A percentile compares a stretch with the other conserved stretches of the same genome.
Evolutionary conservation across 1,284 basidiomycete genomes (phyloP).

Genomic region (Apiotrichum brassicae): DNA sequence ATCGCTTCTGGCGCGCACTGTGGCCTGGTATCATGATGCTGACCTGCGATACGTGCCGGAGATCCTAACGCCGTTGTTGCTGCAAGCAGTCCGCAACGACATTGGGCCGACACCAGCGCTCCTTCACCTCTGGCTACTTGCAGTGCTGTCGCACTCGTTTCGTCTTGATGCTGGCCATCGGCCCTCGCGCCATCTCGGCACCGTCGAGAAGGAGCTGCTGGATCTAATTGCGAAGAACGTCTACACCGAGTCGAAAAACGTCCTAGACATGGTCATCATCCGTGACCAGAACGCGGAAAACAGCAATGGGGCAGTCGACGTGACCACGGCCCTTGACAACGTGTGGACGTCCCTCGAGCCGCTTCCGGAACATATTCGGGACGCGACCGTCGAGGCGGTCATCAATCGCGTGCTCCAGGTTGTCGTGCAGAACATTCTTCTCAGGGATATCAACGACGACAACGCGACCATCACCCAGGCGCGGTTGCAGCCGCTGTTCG

Average conservation of each 20-base stretch:
- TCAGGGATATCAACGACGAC: conserved; percentile 2
- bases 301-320: background rate
- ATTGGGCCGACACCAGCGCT: conserved; percentile 1
- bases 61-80: conserved; percentile 4
- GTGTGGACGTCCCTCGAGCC: conserved; percentile 7
- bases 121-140: conserved; percentile 6
- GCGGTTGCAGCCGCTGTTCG: background rate
- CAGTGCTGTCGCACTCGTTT: conserved; percentile 4
- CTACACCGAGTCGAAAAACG: conserved; percentile 1
- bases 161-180: conserved; percentile 3
- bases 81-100: background rate
- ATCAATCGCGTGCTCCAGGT: conserved; percentile 8
- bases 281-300: background rate
- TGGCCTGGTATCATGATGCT: conserved; percentile 10
- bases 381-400: conserved; percentile 2
- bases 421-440: conserved; percentile 7
- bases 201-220: conserved; percentile 5
- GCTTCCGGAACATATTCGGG: conserved; percentile 5
- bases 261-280: background rate
- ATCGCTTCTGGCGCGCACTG: conserved; percentile 7
- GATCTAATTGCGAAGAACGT: conserved; percentile 6
- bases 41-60: conserved; percentile 10
- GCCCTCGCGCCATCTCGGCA: conserved; percentile 4
- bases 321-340: conserved; percentile 1
- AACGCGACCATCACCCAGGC: background rate